A percentile compares a stretch with the other conserved stretches of the same genome.
These are phyloP conservation scores for Hygrocybe coccinea DNA, from an alignment of 768 basidiomycete species.

Conservation along the genomic window DNA sequence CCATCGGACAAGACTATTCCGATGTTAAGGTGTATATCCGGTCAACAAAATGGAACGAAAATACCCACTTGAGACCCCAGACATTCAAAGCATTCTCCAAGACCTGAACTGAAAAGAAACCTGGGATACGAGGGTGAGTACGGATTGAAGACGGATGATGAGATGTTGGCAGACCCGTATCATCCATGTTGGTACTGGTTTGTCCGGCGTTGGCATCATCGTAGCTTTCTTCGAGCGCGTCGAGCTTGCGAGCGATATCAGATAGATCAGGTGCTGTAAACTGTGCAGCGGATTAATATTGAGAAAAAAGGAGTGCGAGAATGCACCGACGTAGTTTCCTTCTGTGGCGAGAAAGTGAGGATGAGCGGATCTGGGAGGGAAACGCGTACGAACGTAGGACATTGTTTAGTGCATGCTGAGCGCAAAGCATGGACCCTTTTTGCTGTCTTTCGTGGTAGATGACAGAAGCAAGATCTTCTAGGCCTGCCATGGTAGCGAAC, in stretches of 20 bases:
- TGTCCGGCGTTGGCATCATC: constrained; percentile 41
- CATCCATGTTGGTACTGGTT: constrained; percentile 81
- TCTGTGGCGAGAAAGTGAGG: constrained; percentile 26
- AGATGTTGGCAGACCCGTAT: constrained; percentile 55
- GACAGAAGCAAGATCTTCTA: constrained; percentile 47
- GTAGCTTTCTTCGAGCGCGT: constrained; percentile 59
- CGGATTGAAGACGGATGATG: background rate
- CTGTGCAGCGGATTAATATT: constrained; percentile 33
- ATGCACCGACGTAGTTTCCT: constrained; percentile 39
- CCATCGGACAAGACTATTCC: constrained; percentile 72
- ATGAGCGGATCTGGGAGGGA: background rate
- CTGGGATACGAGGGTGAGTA: constrained; percentile 32
- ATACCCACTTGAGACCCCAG: constrained; percentile 70
- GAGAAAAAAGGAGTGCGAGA: constrained; percentile 5
- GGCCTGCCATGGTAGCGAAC: constrained; percentile 46
- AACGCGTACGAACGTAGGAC: constrained; percentile 58
- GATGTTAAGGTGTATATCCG: background rate
- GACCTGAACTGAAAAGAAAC: constrained; percentile 91
- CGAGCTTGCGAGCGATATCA: constrained; percentile 63
- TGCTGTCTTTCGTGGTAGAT: constrained; percentile 83
- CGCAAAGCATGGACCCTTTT: constrained; percentile 76
- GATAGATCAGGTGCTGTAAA: constrained; percentile 79
- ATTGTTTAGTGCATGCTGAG: constrained; percentile 80
- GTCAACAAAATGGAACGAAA: background rate
- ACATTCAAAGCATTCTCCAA: constrained; percentile 78